Conservation (phyloP, 305 asterid genomes). For the Fraxinus baroniana region DNA sequence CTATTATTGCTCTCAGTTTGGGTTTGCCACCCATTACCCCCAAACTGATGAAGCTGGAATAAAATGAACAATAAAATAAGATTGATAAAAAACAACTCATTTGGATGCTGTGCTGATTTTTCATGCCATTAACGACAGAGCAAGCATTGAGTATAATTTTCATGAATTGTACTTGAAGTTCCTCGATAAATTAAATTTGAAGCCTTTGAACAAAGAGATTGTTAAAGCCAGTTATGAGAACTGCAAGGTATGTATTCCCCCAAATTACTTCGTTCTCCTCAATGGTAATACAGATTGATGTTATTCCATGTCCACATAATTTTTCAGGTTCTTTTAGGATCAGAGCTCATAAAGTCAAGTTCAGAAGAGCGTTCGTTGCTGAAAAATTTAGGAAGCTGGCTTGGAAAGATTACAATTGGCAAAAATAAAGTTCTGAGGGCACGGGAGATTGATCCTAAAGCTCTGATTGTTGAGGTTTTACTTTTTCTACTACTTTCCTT, state of each 20-base stretch:
- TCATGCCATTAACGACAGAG: constrained; percentile 51
- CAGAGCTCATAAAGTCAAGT: constrained; percentile 91
- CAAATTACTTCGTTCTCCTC: background rate
- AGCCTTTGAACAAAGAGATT: constrained; percentile 73
- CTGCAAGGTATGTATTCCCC: constrained; percentile 73
- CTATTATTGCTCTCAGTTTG: constrained; percentile 13
- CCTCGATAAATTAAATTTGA: constrained; percentile 81
- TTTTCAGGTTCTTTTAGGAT: constrained; percentile 90
- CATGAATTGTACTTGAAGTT: constrained; percentile 98
- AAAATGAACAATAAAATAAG: constrained; percentile 4
- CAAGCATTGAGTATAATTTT: constrained; percentile 95
- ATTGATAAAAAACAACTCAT: background rate
- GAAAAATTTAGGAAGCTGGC: constrained; percentile 98
- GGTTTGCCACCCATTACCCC: background rate
- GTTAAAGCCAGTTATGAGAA: constrained; percentile 89
- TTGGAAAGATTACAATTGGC: constrained; percentile 97
- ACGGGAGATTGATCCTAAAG: constrained; percentile 88
- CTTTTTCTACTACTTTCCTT: constrained; percentile 15
- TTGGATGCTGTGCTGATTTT: constrained; percentile 17
- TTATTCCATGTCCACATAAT: constrained; percentile 19
- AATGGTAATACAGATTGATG: constrained; percentile 1
- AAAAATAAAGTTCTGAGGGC: constrained; percentile 91
- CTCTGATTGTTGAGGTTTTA: constrained; percentile 79
- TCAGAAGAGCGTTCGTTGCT: constrained; percentile 95
- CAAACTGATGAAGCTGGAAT: constrained; percentile 13